These are phyloP conservation scores for Chaetomium fimeti DNA, from an alignment of 495 filamentous ascomycete genomes.

Conservation along the genomic window DNA sequence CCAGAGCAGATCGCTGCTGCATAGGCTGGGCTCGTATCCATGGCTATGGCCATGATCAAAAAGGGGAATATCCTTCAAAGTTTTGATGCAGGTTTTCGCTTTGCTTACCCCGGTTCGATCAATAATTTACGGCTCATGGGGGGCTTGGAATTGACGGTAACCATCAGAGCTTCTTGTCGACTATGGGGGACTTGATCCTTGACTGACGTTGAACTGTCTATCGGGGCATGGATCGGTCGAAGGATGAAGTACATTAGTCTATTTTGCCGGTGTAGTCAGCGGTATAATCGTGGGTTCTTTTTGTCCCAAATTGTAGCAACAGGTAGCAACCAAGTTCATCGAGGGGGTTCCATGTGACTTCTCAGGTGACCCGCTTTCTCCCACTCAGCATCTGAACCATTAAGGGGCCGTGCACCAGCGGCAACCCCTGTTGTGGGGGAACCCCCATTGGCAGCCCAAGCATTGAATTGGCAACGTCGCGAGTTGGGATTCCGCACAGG, in stretches of 20 bases:
- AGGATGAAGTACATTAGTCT: not conserved
- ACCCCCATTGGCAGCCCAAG: conserved; percentile 17
- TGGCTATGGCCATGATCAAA: not conserved
- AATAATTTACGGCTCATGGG: not conserved
- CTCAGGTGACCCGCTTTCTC: conserved; percentile 12
- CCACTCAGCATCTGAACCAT: not conserved
- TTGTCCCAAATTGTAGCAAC: not conserved
- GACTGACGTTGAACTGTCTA: not conserved
- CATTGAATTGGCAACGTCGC: conserved; percentile 41
- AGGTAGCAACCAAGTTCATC: not conserved
- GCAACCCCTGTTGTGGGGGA: conserved; percentile 20
- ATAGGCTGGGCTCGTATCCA: not conserved
- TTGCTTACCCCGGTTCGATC: not conserved
- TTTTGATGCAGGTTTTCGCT: not conserved
- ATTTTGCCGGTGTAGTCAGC: not conserved
- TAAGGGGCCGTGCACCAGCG: conserved; percentile 15
- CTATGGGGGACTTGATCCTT: not conserved
- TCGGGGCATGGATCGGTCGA: not conserved
- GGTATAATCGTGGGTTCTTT: not conserved
- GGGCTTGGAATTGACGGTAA: too few relatives aligned
- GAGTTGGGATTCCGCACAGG: conserved; percentile 34
- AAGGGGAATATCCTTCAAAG: not conserved
- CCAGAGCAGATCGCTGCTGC: conserved; percentile 6
- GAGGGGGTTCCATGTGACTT: conserved; percentile 5
- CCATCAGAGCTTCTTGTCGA: too few relatives aligned